Percentiles rank a stretch among this genome's conserved stretches.
Evolutionary conservation across 768 basidiomycete species (phyloP).

Genomic region (Phlegmacium glaucopus): DNA sequence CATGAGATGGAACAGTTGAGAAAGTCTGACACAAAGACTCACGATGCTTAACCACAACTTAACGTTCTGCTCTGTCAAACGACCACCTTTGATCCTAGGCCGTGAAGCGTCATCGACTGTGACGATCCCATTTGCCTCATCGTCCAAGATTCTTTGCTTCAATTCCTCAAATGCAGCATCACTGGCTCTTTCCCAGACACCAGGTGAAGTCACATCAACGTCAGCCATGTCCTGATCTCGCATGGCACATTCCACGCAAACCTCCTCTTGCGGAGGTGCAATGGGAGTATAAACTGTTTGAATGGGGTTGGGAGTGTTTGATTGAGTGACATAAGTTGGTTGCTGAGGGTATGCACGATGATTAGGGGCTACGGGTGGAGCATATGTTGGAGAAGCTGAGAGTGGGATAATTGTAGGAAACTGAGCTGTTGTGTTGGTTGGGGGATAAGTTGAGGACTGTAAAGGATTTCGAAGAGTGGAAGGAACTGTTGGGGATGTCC

Average conservation of each 20-base stretch:
- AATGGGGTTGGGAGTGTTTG: conserved; percentile 48
- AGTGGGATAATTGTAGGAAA: conserved; percentile 52
- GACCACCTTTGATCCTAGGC: conserved; percentile 63
- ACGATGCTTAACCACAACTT: conserved; percentile 80
- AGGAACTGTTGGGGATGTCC: conserved; percentile 29
- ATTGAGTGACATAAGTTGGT: conserved; percentile 70
- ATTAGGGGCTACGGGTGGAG: conserved; percentile 62
- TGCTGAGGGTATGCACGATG: conserved; percentile 70
- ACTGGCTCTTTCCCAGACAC: conserved; percentile 90
- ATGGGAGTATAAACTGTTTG: conserved; percentile 60
- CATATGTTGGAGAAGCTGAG: conserved; percentile 55
- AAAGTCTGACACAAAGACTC: conserved; percentile 26
- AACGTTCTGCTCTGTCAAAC: conserved; percentile 73
- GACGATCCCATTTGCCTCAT: conserved; percentile 49
- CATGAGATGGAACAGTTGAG: conserved; percentile 4
- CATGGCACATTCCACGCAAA: conserved; percentile 98
- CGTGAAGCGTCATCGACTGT: conserved; percentile 51
- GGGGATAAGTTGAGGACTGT: conserved; percentile 24
- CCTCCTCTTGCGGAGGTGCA: conserved; percentile 67
- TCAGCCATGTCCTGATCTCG: conserved; percentile 98
- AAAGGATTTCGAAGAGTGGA: conserved; percentile 17
- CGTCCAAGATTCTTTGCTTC: conserved; percentile 66
- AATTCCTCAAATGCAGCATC: conserved; percentile 82
- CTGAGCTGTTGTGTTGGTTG: conserved; percentile 12
- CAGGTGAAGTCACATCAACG: conserved; percentile 81